Percentiles rank a stretch among this genome's conserved stretches.
These are phyloP conservation scores for Aspergillus asperescens DNA, from an alignment of 495 filamentous ascomycete species.

Conservation along the genomic window DNA sequence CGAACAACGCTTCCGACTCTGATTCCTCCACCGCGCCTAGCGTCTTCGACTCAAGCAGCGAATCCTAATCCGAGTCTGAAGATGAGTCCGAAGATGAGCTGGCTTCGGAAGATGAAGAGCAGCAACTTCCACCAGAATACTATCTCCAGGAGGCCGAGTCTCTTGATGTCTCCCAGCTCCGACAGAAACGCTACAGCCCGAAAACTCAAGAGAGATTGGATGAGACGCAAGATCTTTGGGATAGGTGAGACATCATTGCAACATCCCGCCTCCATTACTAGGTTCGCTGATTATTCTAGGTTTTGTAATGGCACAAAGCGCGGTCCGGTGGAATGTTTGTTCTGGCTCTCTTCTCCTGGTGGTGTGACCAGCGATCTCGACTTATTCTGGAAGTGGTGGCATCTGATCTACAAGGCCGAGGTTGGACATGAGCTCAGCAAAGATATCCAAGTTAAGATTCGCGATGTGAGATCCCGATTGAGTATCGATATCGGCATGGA, in stretches of 20 bases:
- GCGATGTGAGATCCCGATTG: slow-evolving; percentile 12
- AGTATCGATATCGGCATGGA: too few species aligned
- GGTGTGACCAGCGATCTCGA: slow-evolving; percentile 22
- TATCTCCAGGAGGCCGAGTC: slow-evolving; percentile 23
- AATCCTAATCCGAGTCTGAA: too few species aligned
- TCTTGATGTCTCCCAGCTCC: slow-evolving; percentile 27
- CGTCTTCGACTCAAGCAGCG: too few species aligned
- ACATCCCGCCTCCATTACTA: neutral
- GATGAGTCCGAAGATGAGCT: too few species aligned
- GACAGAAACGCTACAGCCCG: slow-evolving; percentile 28
- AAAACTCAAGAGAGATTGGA: slow-evolving; percentile 23
- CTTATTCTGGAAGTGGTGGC: slow-evolving; percentile 39
- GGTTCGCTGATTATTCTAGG: slow-evolving; percentile 17
- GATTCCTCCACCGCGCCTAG: too few species aligned
- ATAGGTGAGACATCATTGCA: slow-evolving; percentile 18
- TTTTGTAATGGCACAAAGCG: slow-evolving; percentile 18
- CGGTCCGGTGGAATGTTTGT: slow-evolving; percentile 21
- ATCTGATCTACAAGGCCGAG: slow-evolving; percentile 25
- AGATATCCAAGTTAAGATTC: slow-evolving; percentile 23
- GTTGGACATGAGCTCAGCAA: slow-evolving; percentile 21
- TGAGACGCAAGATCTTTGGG: slow-evolving; percentile 23
- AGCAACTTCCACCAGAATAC: slow-evolving; percentile 21
- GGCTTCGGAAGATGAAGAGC: slow-evolving; percentile 25
- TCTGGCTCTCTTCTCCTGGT: slow-evolving; percentile 28
- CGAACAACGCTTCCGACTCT: too few species aligned